Evolutionary conservation across 257 asterid species (phyloP), one percentile per base, ranked within the genome.

Genomic region (Haberlea rhodopensis): DNA sequence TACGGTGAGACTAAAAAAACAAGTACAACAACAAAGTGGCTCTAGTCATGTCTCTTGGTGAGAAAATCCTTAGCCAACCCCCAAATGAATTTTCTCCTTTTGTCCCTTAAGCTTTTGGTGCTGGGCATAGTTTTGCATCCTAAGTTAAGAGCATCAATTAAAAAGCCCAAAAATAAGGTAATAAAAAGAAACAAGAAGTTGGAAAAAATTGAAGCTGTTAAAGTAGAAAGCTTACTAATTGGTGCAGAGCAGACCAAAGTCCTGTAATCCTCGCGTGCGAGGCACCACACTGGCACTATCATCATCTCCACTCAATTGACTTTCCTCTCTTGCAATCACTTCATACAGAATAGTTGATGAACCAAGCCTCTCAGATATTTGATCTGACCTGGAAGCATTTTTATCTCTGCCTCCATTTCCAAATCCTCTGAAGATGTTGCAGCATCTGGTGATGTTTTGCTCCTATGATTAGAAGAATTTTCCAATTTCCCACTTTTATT

Each of bases 401-500:
- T 66, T 32, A 61, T 68, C 79, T 48, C 80, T 84, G 56, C 71
- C 75, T 29, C 81, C 87, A 57, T 69, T 75, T 72, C 90, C 46
- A 72, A 24, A 67, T 74, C 46, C 71, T 66, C 80, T 37, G 83
- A 76, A n/a, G n/a, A n/a, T n/a, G n/a, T n/a, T n/a, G n/a, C n/a
- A n/a, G n/a, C n/a, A n/a, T n/a, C n/a, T n/a, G n/a, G n/a, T n/a
- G n/a, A n/a, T n/a, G n/a, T n/a, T n/a, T n/a, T n/a, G n/a, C n/a
- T n/a, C n/a, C n/a, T 76, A 60, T 75, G 77, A 62, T 74, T 84
- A 56, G 80, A 73, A 46, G 91, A 74, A 79, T 73, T 60, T n/a
- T 78, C 86, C 22, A 76, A 62, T 70, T 79, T 79, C 61, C 90
- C 98, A 86, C 74, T 73, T 75, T 75, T 88, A 65, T 86, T 88